phyloP scores from a whole-genome alignment of 371 early-diverging fungal species.

The Mortierella sp. region DNA sequence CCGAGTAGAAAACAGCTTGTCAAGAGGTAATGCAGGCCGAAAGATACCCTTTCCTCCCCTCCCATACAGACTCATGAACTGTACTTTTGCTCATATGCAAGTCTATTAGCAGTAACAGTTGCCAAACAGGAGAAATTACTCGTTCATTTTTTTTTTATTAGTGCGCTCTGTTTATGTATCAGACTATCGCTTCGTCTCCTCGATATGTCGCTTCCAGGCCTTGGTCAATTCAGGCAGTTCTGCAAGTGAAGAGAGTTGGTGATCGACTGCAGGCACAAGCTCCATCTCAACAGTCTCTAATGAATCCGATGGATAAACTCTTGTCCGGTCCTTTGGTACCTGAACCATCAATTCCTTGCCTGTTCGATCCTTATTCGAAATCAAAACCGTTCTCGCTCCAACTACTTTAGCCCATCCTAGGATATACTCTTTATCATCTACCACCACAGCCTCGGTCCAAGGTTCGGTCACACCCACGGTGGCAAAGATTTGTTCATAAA shows the following conservation, averaged over 20 bases:
- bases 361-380: slow-evolving; percentile 25
- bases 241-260: slow-evolving; percentile 31
- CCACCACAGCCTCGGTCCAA: slow-evolving; percentile 22
- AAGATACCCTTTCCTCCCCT: too few relatives aligned
- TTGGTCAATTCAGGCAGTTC: slow-evolving; percentile 33
- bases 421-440: slow-evolving; percentile 48
- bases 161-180: too few relatives aligned
- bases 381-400: slow-evolving; percentile 35
- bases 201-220: slow-evolving; percentile 20
- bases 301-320: not conserved
- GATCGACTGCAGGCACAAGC: slow-evolving; percentile 37
- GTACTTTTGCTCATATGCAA: too few relatives aligned
- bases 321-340: not conserved
- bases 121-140: too few relatives aligned
- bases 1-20: not conserved
- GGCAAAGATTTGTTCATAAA: slow-evolving; percentile 29
- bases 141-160: not conserved
- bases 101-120: too few relatives aligned
- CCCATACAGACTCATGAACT: not conserved
- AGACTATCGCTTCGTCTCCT: not conserved
- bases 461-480: slow-evolving; percentile 25
- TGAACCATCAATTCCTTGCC: slow-evolving; percentile 29
- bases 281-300: not conserved
- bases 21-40: not conserved
- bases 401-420: slow-evolving; percentile 42